phyloP scores from a whole-genome alignment of 495 filamentous ascomycete species.

The Hypoxylon rickii region DNA sequence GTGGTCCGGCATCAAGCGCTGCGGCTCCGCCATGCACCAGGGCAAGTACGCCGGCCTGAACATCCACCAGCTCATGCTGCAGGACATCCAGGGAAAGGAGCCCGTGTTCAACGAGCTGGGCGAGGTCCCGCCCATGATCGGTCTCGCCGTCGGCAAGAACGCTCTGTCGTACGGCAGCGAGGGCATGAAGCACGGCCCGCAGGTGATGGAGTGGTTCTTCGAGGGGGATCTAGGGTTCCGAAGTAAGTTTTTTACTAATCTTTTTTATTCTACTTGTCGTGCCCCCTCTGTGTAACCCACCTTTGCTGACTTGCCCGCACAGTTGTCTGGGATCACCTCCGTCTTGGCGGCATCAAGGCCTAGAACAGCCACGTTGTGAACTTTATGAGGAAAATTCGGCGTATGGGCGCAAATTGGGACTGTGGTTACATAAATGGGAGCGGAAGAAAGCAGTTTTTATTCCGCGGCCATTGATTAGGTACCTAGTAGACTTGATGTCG shows the following conservation, averaged over 20 bases:
- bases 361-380: neutral
- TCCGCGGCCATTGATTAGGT: too few species aligned
- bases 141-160: conserved; percentile 66
- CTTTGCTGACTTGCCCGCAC: conserved; percentile 16
- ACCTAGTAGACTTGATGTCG: too few species aligned
- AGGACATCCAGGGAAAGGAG: conserved; percentile 42
- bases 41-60: conserved; percentile 64
- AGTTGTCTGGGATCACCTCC: conserved; percentile 64
- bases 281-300: too few species aligned
- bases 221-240: conserved; percentile 67
- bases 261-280: too few species aligned
- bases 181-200: conserved; percentile 59
- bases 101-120: conserved; percentile 51
- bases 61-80: conserved; percentile 60
- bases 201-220: conserved; percentile 64
- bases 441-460: neutral
- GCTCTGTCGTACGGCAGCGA: conserved; percentile 62
- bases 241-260: conserved; percentile 45
- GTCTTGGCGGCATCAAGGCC: conserved; percentile 44
- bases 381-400: neutral
- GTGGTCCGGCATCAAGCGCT: conserved; percentile 74
- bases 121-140: conserved; percentile 65
- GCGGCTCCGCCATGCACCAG: conserved; percentile 70
- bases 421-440: neutral
- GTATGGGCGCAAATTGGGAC: conserved; percentile 12